These are phyloP conservation scores for Botryotinia convoluta DNA, from an alignment of 2,329 filamentous ascomycete species.

Conservation along the genomic window DNA sequence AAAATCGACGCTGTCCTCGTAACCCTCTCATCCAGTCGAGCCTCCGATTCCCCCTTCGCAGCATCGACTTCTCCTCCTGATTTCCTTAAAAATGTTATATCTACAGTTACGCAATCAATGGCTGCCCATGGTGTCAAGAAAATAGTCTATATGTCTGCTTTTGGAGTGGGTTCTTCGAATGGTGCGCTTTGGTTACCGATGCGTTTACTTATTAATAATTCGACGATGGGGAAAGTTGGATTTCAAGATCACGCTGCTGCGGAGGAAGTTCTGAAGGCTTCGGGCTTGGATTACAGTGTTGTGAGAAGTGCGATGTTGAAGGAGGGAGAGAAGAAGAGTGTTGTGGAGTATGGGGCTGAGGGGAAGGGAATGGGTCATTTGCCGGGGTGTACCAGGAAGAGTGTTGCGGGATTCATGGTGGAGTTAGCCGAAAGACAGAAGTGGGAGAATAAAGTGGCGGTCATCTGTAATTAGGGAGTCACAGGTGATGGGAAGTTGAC, in stretches of 20 bases:
- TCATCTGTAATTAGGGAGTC: conserved; percentile 16
- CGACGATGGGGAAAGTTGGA: conserved; percentile 43
- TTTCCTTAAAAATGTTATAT: conserved; percentile 9
- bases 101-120: conserved; percentile 37
- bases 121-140: conserved; percentile 40
- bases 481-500: background rate
- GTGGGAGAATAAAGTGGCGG: background rate
- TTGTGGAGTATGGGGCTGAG: conserved; percentile 33
- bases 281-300: conserved; percentile 24
- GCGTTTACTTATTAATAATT: conserved; percentile 46
- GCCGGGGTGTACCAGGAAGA: conserved; percentile 22
- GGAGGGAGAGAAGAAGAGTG: conserved; percentile 23
- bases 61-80: conserved; percentile 25
- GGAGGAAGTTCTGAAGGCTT: conserved; percentile 21
- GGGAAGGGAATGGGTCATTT: conserved; percentile 24
- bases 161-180: conserved; percentile 49
- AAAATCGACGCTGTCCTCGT: conserved; percentile 44
- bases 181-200: conserved; percentile 43
- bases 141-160: conserved; percentile 50
- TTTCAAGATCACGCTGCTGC: conserved; percentile 47
- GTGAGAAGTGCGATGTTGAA: conserved; percentile 27
- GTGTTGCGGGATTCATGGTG: conserved; percentile 47
- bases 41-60: conserved; percentile 49
- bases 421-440: conserved; percentile 27
- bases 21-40: conserved; percentile 48